These are phyloP conservation scores for Pluteus cervinus DNA, from an alignment of 768 basidiomycete species.

Conservation along the genomic window DNA sequence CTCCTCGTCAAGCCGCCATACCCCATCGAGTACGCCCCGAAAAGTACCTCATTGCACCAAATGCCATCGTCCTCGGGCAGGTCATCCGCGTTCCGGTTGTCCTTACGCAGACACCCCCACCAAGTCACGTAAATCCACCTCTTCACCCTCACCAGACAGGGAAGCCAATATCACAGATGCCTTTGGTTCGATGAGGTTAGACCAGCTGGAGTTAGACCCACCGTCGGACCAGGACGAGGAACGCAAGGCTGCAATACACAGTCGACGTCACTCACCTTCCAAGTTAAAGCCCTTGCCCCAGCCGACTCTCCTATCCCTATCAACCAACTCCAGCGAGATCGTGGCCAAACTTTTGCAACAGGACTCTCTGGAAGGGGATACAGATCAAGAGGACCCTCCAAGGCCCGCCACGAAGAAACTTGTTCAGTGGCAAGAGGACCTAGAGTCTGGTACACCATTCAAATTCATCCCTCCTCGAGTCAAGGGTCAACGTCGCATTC, in stretches of 20 bases:
- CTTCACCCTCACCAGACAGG: constrained; percentile 7
- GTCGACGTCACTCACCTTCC: constrained; percentile 24
- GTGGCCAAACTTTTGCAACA: constrained; percentile 41
- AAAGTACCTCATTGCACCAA: constrained; percentile 49
- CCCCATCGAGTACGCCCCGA: constrained; percentile 32
- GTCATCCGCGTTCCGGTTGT: constrained; percentile 62
- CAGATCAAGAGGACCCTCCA: constrained; percentile 20
- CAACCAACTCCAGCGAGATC: constrained; percentile 38
- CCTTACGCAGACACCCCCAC: constrained; percentile 33
- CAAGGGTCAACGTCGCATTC: constrained; percentile 24
- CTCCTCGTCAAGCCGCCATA: constrained; percentile 4
- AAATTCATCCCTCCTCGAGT: constrained; percentile 14
- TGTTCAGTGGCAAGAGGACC: constrained; percentile 27
- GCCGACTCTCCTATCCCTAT: constrained; percentile 44
- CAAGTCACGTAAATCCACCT: constrained; percentile 8
- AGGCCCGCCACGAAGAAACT: constrained; percentile 25
- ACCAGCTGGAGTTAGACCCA: too few species aligned
- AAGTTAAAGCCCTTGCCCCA: constrained; percentile 18
- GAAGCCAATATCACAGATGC: constrained; percentile 31
- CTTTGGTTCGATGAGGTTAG: constrained; percentile 41
- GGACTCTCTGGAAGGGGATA: constrained; percentile 29
- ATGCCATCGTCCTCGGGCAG: constrained; percentile 47
- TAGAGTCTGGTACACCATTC: constrained; percentile 13
- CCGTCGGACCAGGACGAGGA: constrained; percentile 24
- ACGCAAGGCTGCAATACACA: constrained; percentile 23